Base-by-base conservation (phyloP, 225 moss, liverwort and hornwort species). In the Ulota crispa region DNA sequence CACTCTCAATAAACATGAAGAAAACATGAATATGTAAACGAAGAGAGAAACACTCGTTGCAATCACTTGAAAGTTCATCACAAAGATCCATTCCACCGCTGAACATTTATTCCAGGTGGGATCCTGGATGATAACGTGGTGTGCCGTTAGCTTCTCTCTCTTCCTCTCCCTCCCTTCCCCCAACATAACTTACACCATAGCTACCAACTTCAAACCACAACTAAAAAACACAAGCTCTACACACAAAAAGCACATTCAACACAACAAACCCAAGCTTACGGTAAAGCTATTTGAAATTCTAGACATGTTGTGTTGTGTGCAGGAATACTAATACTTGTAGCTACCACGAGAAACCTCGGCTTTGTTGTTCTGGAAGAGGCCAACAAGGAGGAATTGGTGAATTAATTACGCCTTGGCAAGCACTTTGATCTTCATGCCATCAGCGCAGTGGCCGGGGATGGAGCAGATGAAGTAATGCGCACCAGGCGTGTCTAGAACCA, bases 381-480 rank as follows among this genome's bases (percentile, higher is more conserved):
- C 16, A 18, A 5, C 14, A 12, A 12, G 45, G 45, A 12, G 45
- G 45, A 16, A 11, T 18, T 60, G 59, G 23, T 24, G n/a, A n/a
- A 3, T 7, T 56, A 2, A 24, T 24, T 6, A 84, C 13, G 0
- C 11, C 2, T 24, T 13, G 39, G n/a, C 78, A 3, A 76, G 34
- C 43, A 91, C 80, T 31, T 82, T 86, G 63, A 91, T 74, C 80
- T 91, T 91, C 91, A 88, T 86, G 66, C 88, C 88, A 0, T 65
- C 78, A 0, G 9, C 1, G 70, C 91, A 91, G 67, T 91, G 91
- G 15, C 52, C 82, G 66, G 88, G 83, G n/a, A 87, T 1, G 34
- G 88, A 67, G 84, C 91, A 91, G 42, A 91, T 83, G 86, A 82
- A 91, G 83, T 80, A 91, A n/a, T 88, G 86, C 1, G 45, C n/a